Conservation (phyloP, 2,329 filamentous ascomycete species). For the Incumbomyces lentus region DNA sequence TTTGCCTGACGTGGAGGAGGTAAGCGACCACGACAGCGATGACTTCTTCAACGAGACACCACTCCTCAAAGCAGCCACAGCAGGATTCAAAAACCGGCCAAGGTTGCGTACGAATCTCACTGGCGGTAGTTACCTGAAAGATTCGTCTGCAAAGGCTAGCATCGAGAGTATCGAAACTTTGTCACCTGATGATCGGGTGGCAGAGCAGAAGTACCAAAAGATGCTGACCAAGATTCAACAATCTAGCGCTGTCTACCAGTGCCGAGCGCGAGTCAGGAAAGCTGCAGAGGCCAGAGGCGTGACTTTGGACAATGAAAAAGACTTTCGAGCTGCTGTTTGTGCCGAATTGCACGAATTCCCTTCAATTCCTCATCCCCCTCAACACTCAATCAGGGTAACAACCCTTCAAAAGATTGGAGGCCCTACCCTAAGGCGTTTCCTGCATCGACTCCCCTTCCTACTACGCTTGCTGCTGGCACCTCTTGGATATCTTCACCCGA, state of each 20-base stretch:
- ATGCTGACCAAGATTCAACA: constrained; percentile 32
- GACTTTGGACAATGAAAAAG: constrained; percentile 30
- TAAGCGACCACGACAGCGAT: constrained; percentile 29
- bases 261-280: constrained; percentile 23
- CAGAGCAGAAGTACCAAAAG: constrained; percentile 33
- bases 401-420: constrained; percentile 36
- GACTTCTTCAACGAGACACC: constrained; percentile 37
- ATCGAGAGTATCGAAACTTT: constrained; percentile 33
- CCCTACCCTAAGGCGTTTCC: constrained; percentile 32
- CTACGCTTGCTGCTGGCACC: constrained; percentile 39
- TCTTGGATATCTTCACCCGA: constrained; percentile 43
- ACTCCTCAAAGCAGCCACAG: constrained; percentile 33
- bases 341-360: constrained; percentile 38
- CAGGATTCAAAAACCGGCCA: constrained; percentile 19
- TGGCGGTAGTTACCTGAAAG: constrained; percentile 28
- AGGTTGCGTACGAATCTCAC: constrained; percentile 26
- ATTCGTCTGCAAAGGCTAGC: constrained; percentile 27
- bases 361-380: constrained; percentile 42
- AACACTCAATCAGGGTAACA: constrained; percentile 38
- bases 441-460: constrained; percentile 42
- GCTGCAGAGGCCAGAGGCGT: constrained; percentile 21
- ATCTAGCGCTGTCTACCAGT: constrained; percentile 30
- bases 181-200: constrained; percentile 36
- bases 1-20: constrained; percentile 31
- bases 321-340: constrained; percentile 41